Percentiles rank a stretch among this genome's conserved stretches.
These are phyloP conservation scores for Crithidia brevicula DNA, from an alignment of 208 protist genomes.

Conservation along the genomic window DNA sequence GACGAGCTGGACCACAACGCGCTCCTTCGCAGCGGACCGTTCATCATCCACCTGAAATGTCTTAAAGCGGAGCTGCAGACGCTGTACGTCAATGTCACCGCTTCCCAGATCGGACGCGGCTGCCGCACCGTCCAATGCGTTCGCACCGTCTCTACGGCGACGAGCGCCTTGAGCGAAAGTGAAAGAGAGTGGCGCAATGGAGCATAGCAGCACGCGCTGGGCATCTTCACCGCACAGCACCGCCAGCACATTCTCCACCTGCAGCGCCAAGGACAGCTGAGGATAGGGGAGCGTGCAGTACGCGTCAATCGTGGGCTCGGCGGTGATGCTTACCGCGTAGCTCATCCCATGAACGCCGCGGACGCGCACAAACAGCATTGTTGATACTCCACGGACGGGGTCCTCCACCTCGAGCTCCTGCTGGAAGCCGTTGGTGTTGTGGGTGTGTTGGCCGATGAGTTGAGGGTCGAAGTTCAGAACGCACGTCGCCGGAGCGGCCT, in stretches of 20 bases:
- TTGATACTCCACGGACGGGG: slow-evolving; percentile 11
- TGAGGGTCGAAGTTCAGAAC: slow-evolving; percentile 76
- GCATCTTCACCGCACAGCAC: slow-evolving; percentile 37
- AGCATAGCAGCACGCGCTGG: slow-evolving; percentile 47
- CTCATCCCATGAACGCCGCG: slow-evolving; percentile 60
- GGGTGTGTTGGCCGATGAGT: slow-evolving; percentile 14
- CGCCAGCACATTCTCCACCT: slow-evolving; percentile 58
- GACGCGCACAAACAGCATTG: slow-evolving; percentile 73
- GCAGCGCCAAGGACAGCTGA: slow-evolving; percentile 60
- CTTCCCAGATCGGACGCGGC: not conserved
- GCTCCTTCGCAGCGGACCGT: slow-evolving; percentile 56
- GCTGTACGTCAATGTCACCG: slow-evolving; percentile 50
- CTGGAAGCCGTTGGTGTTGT: slow-evolving; percentile 24
- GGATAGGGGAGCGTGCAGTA: slow-evolving; percentile 63
- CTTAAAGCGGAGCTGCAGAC: slow-evolving; percentile 45
- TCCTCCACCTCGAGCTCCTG: slow-evolving; percentile 32
- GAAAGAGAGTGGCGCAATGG: slow-evolving; percentile 49
- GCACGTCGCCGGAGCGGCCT: not conserved
- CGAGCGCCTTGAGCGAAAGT: slow-evolving; percentile 49
- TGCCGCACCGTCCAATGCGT: not conserved
- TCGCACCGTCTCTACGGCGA: not conserved
- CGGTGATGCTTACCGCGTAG: slow-evolving; percentile 80
- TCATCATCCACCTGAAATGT: slow-evolving; percentile 80
- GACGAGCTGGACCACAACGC: slow-evolving; percentile 66
- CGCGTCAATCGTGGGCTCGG: slow-evolving; percentile 63